Evolutionary conservation across 1,284 basidiomycete genomes (phyloP).

Genomic region (Bjerkandera adusta): DNA sequence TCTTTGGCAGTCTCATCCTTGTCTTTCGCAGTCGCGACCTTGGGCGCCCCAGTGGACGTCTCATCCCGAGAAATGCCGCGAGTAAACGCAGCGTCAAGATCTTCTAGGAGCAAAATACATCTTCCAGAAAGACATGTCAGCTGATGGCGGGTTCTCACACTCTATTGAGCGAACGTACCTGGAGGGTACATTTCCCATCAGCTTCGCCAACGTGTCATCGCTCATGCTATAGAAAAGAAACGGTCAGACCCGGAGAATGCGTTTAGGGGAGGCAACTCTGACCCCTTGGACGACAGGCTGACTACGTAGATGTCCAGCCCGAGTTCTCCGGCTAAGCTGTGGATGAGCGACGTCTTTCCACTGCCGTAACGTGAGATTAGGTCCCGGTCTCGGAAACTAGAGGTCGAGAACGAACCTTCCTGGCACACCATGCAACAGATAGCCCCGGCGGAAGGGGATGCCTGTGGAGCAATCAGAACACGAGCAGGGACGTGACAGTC

Average conservation of each 20-base stretch:
- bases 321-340: conserved; percentile 82
- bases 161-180: conserved; percentile 44
- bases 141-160: background rate
- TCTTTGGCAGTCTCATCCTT: conserved; percentile 36
- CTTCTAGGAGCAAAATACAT: conserved; percentile 86
- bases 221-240: conserved; percentile 63
- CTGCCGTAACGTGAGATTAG: conserved; percentile 35
- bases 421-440: conserved; percentile 80
- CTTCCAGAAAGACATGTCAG: conserved; percentile 35
- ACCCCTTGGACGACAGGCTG: conserved; percentile 82
- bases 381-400: conserved; percentile 17
- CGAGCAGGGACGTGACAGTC: conserved; percentile 26
- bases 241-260: conserved; percentile 10
- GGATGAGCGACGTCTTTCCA: conserved; percentile 82
- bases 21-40: conserved; percentile 36
- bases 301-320: conserved; percentile 88
- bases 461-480: conserved; percentile 39
- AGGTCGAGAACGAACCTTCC: conserved; percentile 54
- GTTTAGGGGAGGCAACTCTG: conserved; percentile 23
- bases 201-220: conserved; percentile 77
- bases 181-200: conserved; percentile 82
- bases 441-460: conserved; percentile 83
- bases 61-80: conserved; percentile 78
- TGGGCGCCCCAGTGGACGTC: conserved; percentile 70
- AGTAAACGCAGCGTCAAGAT: conserved; percentile 84